phyloP scores from a whole-genome alignment of 2,329 filamentous ascomycete species.

The Pleoardoris graminearum region DNA sequence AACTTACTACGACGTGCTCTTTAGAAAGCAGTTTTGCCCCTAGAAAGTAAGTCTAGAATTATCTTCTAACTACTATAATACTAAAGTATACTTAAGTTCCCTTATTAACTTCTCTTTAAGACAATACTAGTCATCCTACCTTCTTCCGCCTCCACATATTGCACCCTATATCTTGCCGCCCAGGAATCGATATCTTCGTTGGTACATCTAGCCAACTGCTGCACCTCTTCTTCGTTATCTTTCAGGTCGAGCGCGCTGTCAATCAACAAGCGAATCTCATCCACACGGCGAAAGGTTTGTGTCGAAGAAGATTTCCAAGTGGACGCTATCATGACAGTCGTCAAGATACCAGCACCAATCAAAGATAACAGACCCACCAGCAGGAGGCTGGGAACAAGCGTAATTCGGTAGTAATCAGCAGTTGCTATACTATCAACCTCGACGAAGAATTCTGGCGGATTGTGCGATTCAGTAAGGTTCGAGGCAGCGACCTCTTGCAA shows the following conservation, averaged over 20 bases:
- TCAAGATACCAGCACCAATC: neutral
- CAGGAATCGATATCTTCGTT: too few species aligned
- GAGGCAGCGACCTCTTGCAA: constrained; percentile 18
- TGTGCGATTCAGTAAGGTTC: neutral
- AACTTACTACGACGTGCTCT: too few species aligned
- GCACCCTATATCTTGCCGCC: too few species aligned
- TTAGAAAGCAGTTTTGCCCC: too few species aligned
- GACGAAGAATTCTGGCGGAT: constrained; percentile 6
- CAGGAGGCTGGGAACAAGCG: constrained; percentile 18
- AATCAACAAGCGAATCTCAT: neutral
- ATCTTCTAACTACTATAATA: too few species aligned
- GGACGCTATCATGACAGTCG: neutral
- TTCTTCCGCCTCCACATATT: too few species aligned
- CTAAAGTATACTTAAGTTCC: too few species aligned
- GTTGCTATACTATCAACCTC: constrained; percentile 2
- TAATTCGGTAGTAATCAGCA: constrained; percentile 17
- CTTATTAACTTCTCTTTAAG: too few species aligned
- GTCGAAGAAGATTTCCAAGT: neutral
- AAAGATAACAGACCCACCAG: neutral
- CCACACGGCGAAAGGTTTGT: neutral
- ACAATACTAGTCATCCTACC: too few species aligned
- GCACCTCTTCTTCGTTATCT: neutral
- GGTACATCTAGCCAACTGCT: neutral
- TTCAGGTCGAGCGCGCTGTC: neutral
- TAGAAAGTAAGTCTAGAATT: too few species aligned